Evolutionary conservation across 495 filamentous ascomycete species (phyloP), one percentile per base, ranked within the genome.

Genomic region (Penicillium tannophilum): DNA sequence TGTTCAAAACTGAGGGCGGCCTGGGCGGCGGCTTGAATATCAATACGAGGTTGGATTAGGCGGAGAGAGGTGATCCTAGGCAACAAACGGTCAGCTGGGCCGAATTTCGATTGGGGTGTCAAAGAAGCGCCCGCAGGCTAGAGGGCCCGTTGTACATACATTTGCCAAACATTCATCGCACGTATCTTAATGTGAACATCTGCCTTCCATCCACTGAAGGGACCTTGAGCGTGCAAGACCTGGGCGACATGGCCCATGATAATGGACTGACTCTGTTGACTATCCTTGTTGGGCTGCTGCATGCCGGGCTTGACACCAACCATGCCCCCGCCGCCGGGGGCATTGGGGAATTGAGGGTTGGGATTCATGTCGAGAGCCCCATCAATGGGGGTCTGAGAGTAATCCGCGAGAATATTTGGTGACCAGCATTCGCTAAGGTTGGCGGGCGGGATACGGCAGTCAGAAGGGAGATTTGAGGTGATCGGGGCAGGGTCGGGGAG

Each of bases 291-390:
- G 28, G 63, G 69, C 50, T 56, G 68, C 58, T 66, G 68, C 64
- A 77, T 74, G 54, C 63, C 69, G 45, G 75, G 68, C 45, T 73
- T 74, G 62, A 71, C 71, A 65, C 63, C 71, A 50, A 69, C 68
- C 73, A 78, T 73, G 61, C 54, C 75, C 63, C 69, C 74, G 65
- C 72, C 73, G 42, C 53, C 53, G 19, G 41, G 53, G 54, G 70
- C 68, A 60, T 82, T 80, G 59, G 71, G 59, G 56, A 79, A 79
- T 58, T 77, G 46, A 31, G 20, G 75, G 62, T 66, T 75, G 55
- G 75, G 70, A 78, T 82, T 82, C 79, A 82, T 80, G 69, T 69
- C 72, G 65, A 72, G 67, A 72, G 71, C 75, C 75, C 77, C 70
- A 69, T 73, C 61, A 73, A 71, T 69, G 77, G 73, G 74, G 69